Base-by-base conservation (phyloP, 352 stramenopile genomes). In the Globisporangium megalacanthum region DNA sequence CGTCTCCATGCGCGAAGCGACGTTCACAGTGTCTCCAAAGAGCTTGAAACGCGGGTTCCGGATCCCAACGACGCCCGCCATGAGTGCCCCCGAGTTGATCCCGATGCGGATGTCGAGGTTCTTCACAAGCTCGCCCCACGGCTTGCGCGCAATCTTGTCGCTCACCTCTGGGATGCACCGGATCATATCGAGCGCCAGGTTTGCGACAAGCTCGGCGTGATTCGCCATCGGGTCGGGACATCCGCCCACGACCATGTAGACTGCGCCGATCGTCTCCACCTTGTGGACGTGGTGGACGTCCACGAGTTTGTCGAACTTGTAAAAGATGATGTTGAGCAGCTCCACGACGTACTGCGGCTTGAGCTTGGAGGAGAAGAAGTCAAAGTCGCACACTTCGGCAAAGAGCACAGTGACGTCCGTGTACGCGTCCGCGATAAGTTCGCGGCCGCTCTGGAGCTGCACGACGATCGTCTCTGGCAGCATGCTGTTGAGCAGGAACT, bases 221-320 rank as follows among this genome's bases (percentile, higher is more conserved):
- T 89, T 88, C 14, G 31, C 46, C 8, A 78, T 84, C 37, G 73
- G 69, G 33, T 92, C 73, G 6, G 88, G 86, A 41, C 83, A 95
- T 0, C 88, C 86, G 13, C 80, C 79, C 1, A 92, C 83, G 13
- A 93, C 88, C 85, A 96, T 94, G 66, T 96, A 96, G 0, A 94
- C 86, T 8, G 88, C 80, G 19, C 84, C 88, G n/a, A 96, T 90
- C 13, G 88, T 96, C 59, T 96, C 87, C 5, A 96, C 84, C 62
- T 96, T 96, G 70, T 96, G 87, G 8, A 96, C 85, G n/a, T 82
- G 69, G 54, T 94, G 84, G 6, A 91, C 75, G 36, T 95, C 84
- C 20, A 93, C 77, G 14, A 95, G 72, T 51, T 91, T 83, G 68
- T 95, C 88, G 44, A 96, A 95, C 61, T 93, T 88, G 69, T 88